Base-by-base conservation (phyloP, 192 early-diverging fungal genomes). In the Thoreauomyces humboldtii region DNA sequence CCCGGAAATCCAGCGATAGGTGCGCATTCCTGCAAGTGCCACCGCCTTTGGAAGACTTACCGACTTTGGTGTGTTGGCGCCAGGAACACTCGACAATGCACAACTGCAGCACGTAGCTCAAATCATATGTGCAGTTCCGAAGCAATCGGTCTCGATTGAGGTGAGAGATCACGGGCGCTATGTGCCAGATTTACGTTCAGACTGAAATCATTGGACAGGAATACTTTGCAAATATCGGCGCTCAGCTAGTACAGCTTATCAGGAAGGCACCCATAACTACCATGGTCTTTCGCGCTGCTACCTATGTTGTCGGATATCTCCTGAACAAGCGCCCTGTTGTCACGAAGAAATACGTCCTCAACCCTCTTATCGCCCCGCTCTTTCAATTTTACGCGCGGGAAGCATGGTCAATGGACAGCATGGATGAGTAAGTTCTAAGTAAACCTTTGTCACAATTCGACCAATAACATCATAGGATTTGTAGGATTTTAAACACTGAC, bases 71-170 rank as follows among this genome's bases (percentile, higher is more conserved):
- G 54, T 45, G 65, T 9, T 41, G 38, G n/a, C n/a, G 9, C 38
- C n/a, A 48, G 47, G 50, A 31, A 5, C 24, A 25, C 82, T 85
- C 4, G 82, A 79, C 21, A 64, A 81, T 32, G 64, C 69, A 37
- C 77, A 87, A 51, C 61, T 87, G 32, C 82, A 86, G 61, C 79
- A 74, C 41, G 64, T 88, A 17, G 72, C 87, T 22, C 75, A 78
- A 56, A 38, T 88, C 14, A 78, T 88, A 7, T 56, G 76, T 6
- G 79, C 82, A 19, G 79, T 86, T 15, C 87, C 87, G 7, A 67
- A 62, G 43, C 84, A 87, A 57, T 75, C 78, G 59, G 61, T 73
- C 6, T 88, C 87, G 7, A 66, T 76, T 21, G 81, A 87, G 38
- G 38, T 41, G n/a, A 41, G 38, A 12, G 38, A 41, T n/a, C 38